Evolutionary conservation across 345 rosid species (phyloP).

Genomic region (Dipteronia dyeriana): DNA sequence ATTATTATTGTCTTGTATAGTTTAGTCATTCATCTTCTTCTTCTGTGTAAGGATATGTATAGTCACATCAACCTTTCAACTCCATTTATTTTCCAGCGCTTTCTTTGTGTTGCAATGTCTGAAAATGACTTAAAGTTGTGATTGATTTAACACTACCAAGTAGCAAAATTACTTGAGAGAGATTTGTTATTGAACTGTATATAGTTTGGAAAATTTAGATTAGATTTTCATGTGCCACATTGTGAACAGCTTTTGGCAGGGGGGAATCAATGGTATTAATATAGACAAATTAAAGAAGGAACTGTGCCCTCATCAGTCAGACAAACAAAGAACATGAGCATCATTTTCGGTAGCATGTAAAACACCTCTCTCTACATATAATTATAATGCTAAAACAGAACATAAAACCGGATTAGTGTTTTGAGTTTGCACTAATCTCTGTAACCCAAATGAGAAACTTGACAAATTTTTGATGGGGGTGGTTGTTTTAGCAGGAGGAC

Average conservation of each 20-base stretch:
- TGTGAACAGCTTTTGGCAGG: background rate
- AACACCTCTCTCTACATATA: conserved; percentile 23
- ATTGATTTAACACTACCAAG: background rate
- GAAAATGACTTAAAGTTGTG: background rate
- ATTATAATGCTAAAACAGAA: background rate
- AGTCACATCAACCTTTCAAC: background rate
- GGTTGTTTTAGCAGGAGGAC: background rate
- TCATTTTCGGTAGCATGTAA: conserved; percentile 29
- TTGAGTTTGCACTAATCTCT: background rate
- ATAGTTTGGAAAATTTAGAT: background rate
- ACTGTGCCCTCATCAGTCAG: background rate
- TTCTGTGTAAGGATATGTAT: background rate
- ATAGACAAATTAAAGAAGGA: background rate
- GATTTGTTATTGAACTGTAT: too few relatives aligned
- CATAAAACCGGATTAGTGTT: background rate
- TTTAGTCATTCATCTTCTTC: background rate
- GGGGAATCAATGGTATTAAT: conserved; percentile 6
- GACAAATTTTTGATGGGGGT: background rate
- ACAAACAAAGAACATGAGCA: conserved; percentile 16
- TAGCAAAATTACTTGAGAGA: background rate
- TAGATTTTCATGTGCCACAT: background rate
- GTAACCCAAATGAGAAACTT: background rate
- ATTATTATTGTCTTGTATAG: background rate
- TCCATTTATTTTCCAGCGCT: background rate
- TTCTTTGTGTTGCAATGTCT: background rate